Evolutionary conservation across 305 asterid genomes (phyloP).

Genomic region (Fraxinus dipetala): DNA sequence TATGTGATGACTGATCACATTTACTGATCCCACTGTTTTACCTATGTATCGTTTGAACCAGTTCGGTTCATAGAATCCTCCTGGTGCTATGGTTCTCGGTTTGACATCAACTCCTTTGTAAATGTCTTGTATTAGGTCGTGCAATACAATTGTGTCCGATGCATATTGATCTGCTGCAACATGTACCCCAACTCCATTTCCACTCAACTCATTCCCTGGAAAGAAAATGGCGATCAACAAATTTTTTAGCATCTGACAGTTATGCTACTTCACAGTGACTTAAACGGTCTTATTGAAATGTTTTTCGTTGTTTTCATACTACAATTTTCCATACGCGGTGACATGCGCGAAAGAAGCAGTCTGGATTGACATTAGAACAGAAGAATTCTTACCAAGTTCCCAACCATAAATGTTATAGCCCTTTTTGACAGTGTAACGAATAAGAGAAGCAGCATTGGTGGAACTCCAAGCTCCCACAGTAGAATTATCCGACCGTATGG

Average conservation of each 20-base stretch:
- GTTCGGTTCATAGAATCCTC: constrained; percentile 44
- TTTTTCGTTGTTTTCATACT: not conserved
- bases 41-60: constrained; percentile 36
- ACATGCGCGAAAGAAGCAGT: not conserved
- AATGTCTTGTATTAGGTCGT: constrained; percentile 29
- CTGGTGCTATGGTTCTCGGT: constrained; percentile 42
- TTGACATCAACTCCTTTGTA: constrained; percentile 29
- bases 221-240: not conserved
- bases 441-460: constrained; percentile 49
- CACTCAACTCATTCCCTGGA: constrained; percentile 48
- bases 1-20: constrained; percentile 46
- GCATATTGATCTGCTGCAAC: constrained; percentile 48
- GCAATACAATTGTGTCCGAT: constrained; percentile 29
- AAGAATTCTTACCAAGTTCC: constrained; percentile 50
- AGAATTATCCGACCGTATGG: constrained; percentile 24
- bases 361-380: not conserved
- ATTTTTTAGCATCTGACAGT: not conserved
- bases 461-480: constrained; percentile 53
- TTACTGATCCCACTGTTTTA: constrained; percentile 27
- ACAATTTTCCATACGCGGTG: not conserved
- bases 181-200: constrained; percentile 43
- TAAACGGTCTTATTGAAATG: not conserved
- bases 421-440: constrained; percentile 44
- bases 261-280: not conserved
- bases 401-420: constrained; percentile 49